Base-by-base conservation (phyloP, 2,329 filamentous ascomycete genomes). In the Lachnellula willkommii region DNA sequence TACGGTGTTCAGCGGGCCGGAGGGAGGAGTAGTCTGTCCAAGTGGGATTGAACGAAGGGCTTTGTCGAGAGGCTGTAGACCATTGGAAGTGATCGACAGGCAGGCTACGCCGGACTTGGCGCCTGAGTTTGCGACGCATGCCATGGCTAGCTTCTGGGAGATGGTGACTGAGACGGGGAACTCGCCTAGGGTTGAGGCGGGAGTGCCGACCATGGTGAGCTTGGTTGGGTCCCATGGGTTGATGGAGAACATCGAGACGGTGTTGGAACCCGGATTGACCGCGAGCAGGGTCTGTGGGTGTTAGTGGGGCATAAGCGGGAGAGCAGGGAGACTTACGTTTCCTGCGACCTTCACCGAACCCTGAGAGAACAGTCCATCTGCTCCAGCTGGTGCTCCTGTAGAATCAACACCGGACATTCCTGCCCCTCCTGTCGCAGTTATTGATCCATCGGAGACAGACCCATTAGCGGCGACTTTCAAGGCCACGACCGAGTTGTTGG, bases 1-100 rank as follows among this genome's bases (percentile, higher is more conserved):
- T 2, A 85, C 74, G 0, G 79, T 84, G 67, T 84, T 83, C 2
- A 72, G 68, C 0, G 83, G 82, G 0, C 82, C 83, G 0, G 72
- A 67, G 0, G 84, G 82, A 0, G 84, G 83, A 0, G 79, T 84
- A 0, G 75, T 76, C 64, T 86, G 83, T 1, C 70, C 68, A 1
- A 86, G 63, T 12, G 77, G 72, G 56, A 84, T 77, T 0, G 71
- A 54, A 0, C 77, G 73, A 0, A 79, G 72, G 14, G 39, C 4
- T 1, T 54, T 67, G 54, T 82, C 79, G 66, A 80, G 74, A 5
- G 69, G 59, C 0, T 60, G 65, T 1, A 81, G 64, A 0, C 77
- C 78, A 52, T 51, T 64, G 0, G 58, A 32, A 1, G 56, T 12
- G 0, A 78, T 77, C 1, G 60, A 54, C 11, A 70, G 70, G 64